A percentile compares a stretch with the other conserved stretches of the same genome.
Conservation (phyloP, 768 basidiomycete species). For the Rhodotorula paludigena region DNA sequence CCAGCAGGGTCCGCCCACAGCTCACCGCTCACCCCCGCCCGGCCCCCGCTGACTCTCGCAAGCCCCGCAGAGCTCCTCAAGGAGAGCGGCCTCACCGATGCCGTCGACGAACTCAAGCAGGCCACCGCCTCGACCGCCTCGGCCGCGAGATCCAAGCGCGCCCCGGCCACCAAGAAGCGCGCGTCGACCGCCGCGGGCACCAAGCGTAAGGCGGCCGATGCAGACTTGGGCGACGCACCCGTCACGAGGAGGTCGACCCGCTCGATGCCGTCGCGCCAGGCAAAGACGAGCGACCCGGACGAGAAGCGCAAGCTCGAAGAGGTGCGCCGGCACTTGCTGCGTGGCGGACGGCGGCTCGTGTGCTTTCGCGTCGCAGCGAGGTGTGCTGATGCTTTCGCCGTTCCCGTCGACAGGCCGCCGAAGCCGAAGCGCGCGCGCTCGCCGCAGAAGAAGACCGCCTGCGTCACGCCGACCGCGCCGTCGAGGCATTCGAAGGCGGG, state of each 20-base stretch:
- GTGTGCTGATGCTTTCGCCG: not conserved
- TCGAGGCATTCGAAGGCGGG: not conserved
- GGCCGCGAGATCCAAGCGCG: too few species aligned
- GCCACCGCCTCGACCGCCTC: too few species aligned
- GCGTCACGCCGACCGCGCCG: constrained; percentile 11
- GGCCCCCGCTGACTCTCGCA: too few species aligned
- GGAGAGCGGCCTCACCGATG: not conserved
- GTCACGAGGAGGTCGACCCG: not conserved
- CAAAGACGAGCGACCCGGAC: not conserved
- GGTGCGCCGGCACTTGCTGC: too few species aligned
- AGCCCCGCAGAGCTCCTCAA: not conserved
- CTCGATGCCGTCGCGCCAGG: not conserved
- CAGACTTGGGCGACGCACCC: not conserved
- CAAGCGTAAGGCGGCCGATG: constrained; percentile 11
- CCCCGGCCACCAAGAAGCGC: not conserved
- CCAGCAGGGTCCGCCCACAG: too few species aligned
- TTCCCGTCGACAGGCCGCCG: not conserved
- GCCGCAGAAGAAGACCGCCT: not conserved
- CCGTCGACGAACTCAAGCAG: not conserved
- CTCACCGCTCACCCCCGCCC: too few species aligned
- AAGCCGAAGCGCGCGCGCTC: not conserved
- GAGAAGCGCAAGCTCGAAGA: not conserved
- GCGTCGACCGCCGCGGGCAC: not conserved
- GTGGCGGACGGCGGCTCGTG: too few species aligned
- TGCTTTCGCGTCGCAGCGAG: too few species aligned